Percentiles rank a stretch among this genome's conserved stretches.
Conservation (phyloP, 331 rosid genomes). For the Arachis monticola region DNA sequence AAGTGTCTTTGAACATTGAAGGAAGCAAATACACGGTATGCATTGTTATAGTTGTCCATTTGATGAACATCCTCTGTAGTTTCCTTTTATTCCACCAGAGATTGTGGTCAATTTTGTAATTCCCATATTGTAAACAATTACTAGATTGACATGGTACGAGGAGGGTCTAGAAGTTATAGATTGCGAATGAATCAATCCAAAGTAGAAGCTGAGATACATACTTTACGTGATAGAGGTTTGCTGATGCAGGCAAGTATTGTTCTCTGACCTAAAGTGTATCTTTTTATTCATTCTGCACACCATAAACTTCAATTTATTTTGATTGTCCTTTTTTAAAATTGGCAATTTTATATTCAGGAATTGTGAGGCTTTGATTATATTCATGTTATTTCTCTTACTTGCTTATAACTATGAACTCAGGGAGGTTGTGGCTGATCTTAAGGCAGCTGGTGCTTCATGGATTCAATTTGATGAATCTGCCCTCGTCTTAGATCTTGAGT, state of each 20-base stretch:
- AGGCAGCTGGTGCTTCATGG: constrained; percentile 96
- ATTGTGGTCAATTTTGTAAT: constrained; percentile 39
- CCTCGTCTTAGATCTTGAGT: constrained; percentile 83
- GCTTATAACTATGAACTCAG: constrained; percentile 46
- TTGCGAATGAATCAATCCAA: constrained; percentile 80
- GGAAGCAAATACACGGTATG: constrained; percentile 97
- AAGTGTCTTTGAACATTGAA: constrained; percentile 94
- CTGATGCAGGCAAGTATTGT: constrained; percentile 92
- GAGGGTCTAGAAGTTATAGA: constrained; percentile 91
- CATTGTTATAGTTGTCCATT: constrained; percentile 29
- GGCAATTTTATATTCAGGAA: too few relatives aligned
- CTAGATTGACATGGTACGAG: constrained; percentile 90
- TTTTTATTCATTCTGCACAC: constrained; percentile 2
- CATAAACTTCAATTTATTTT: constrained; percentile 5
- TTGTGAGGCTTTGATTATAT: constrained; percentile 1
- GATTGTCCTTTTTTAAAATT: too few relatives aligned
- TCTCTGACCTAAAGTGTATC: constrained; percentile 33
- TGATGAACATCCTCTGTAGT: constrained; percentile 33
- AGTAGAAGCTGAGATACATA: constrained; percentile 95
- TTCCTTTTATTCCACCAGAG: constrained; percentile 30
- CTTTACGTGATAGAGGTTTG: constrained; percentile 98
- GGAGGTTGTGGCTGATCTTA: constrained; percentile 90
- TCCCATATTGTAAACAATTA: constrained; percentile 43
- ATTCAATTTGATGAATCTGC: constrained; percentile 96
- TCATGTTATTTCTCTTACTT: constrained; percentile 35